Evolutionary conservation across 2,329 filamentous ascomycete genomes (phyloP).

Genomic region (Graphilbum fragrans): DNA sequence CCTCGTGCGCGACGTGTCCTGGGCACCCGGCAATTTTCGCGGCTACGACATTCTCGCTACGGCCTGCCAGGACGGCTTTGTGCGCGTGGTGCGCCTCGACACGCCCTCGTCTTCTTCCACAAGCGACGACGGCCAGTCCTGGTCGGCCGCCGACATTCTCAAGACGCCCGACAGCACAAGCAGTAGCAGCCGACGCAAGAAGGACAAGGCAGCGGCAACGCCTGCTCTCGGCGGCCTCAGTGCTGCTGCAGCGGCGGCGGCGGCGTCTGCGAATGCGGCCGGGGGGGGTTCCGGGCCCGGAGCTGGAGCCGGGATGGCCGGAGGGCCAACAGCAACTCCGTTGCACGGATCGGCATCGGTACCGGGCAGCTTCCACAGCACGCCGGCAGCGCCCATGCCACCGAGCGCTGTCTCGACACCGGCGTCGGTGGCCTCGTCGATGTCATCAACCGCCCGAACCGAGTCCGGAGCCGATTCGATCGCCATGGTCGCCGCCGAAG

Average conservation of each 20-base stretch:
- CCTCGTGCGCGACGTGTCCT: constrained; percentile 77
- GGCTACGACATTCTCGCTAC: constrained; percentile 87
- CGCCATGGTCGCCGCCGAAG: not conserved
- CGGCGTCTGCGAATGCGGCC: too few relatives aligned
- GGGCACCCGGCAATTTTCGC: constrained; percentile 83
- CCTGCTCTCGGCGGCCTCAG: not conserved
- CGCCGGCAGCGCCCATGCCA: not conserved
- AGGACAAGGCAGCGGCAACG: not conserved
- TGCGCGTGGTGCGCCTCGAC: constrained; percentile 76
- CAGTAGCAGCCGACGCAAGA: constrained; percentile 14
- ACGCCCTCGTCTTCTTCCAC: constrained; percentile 34
- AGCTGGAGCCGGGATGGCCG: not conserved
- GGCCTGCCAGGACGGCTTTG: constrained; percentile 81
- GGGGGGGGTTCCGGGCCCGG: not conserved
- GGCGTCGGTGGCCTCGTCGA: constrained; percentile 5
- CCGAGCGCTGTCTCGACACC: constrained; percentile 1
- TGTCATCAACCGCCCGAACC: constrained; percentile 5
- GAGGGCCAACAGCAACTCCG: not conserved
- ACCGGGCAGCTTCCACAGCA: not conserved
- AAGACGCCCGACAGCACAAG: constrained; percentile 32
- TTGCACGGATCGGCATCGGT: not conserved
- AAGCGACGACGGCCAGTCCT: constrained; percentile 30
- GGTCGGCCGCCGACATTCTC: constrained; percentile 33
- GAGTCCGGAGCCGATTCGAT: not conserved
- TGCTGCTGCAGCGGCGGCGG: not conserved